These are phyloP conservation scores for Nectriaceae sp. DNA, from an alignment of 2,329 filamentous ascomycete species.

Conservation along the genomic window DNA sequence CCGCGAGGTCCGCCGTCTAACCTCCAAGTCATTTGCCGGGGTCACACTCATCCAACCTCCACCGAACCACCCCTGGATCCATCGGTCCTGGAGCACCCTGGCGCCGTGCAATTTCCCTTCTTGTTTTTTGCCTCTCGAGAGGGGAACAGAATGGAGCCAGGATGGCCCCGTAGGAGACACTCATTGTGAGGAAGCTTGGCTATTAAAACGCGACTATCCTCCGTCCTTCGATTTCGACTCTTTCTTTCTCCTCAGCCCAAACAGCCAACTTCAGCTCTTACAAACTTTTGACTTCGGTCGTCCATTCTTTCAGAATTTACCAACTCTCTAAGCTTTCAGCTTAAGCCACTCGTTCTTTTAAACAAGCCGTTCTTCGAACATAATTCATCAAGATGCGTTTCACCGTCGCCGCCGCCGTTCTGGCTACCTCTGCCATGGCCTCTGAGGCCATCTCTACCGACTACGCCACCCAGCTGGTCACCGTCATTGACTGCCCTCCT, in stretches of 20 bases:
- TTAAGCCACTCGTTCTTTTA: slow-evolving; percentile 27
- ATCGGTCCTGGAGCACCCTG: slow-evolving; percentile 12
- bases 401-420: slow-evolving; percentile 51
- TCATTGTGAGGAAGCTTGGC: slow-evolving; percentile 19
- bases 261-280: slow-evolving; percentile 44
- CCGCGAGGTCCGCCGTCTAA: slow-evolving; percentile 16
- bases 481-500: slow-evolving; percentile 62
- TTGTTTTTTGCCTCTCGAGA: background rate
- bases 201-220: slow-evolving; percentile 52
- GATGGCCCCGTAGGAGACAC: slow-evolving; percentile 16
- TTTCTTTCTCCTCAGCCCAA: slow-evolving; percentile 42
- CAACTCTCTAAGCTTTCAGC: slow-evolving; percentile 29
- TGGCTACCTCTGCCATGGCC: slow-evolving; percentile 41
- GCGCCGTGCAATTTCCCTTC: slow-evolving; percentile 28
- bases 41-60: slow-evolving; percentile 21
- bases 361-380: slow-evolving; percentile 28
- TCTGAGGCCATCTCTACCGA: slow-evolving; percentile 46
- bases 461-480: slow-evolving; percentile 60
- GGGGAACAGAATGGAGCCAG: background rate
- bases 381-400: slow-evolving; percentile 63
- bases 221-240: slow-evolving; percentile 28
- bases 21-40: slow-evolving; percentile 23
- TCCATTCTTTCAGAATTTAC: slow-evolving; percentile 51
- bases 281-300: slow-evolving; percentile 55
- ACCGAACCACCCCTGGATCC: slow-evolving; percentile 23